Base-by-base conservation (phyloP, 2,329 filamentous ascomycete species). In the Exophiala spinifera region DNA sequence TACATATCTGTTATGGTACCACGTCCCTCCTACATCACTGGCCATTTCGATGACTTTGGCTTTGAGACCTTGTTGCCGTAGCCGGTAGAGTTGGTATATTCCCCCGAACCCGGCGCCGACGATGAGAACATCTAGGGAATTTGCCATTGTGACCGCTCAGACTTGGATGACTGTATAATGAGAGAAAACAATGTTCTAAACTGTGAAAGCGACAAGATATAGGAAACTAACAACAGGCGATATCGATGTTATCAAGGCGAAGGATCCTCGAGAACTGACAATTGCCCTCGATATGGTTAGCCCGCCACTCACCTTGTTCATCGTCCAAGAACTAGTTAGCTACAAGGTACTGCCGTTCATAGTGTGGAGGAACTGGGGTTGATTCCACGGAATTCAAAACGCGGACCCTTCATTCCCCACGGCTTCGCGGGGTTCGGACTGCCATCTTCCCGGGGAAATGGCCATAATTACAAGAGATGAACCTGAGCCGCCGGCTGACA, bases 41-140 rank as follows among this genome's bases (percentile, higher is more conserved):
- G 75, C 80, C 0, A 77, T 76, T 55, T 84, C 81, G 57, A 76
- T 77, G n/a, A 82, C 70, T 20, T 74, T 70, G 1, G 71, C 67
- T 7, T 74, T 76, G 19, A 76, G 65, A 1, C 79, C 79, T 6
- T 70, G 69, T 10, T 80, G 74, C 1, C 78, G 76, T 10, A 81
- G 72, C 0, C 74, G 73, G 59, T 80, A 76, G 21, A 81, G 74
- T 67, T 75, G 74, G 51, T 76, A 80, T 19, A 79, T 66, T 14
- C 77, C 77, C 25, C 74, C 57, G 44, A 65, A 64, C 2, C 66
- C 65, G 5, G 64, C 65, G 33, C 66, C 66, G 4, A 67, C 59
- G 40, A 61, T 54, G 25, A 65, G 55, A 15, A 56, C 64, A 15
- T 39, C 36, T 15, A 39, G 36, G 10, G 28, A 31, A 10, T 31